These are phyloP conservation scores for Neurospora sp. DNA, from an alignment of 2,329 filamentous ascomycete species.

Conservation along the genomic window DNA sequence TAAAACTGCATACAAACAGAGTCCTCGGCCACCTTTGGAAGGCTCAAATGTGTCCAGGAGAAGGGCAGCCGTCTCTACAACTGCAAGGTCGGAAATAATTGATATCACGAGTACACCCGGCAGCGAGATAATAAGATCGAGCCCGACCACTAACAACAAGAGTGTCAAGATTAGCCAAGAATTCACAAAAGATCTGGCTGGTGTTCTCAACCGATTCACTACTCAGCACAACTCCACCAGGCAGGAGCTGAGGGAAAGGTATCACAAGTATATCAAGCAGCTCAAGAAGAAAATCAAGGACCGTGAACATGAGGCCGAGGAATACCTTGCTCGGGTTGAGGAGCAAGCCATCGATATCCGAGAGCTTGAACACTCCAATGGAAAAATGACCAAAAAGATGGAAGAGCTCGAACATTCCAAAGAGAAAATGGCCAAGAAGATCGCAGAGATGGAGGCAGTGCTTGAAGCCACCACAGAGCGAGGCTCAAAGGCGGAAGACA, in stretches of 20 bases:
- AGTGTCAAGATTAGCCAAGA: conserved; percentile 11
- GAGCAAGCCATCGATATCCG: conserved; percentile 2
- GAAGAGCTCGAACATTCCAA: conserved; percentile 7
- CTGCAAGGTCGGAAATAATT: not conserved
- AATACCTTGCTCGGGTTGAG: conserved; percentile 1
- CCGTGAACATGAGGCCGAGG: not conserved
- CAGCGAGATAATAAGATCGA: conserved; percentile 6
- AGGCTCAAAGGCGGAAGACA: conserved; percentile 25
- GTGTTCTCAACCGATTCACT: conserved; percentile 14
- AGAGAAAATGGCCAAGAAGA: conserved; percentile 7
- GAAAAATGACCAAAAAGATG: conserved; percentile 4
- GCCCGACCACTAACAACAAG: conserved; percentile 6
- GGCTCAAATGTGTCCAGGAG: conserved; percentile 11
- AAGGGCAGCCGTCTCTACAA: not conserved
- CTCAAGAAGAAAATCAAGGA: conserved; percentile 7
- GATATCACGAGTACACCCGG: conserved; percentile 7
- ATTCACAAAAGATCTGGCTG: conserved; percentile 12
- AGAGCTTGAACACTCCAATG: not conserved
- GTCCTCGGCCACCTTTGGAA: conserved; percentile 7
- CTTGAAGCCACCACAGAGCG: conserved; percentile 19
- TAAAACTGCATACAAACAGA: not conserved
- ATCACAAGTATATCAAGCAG: conserved; percentile 13
- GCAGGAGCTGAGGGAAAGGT: conserved; percentile 9
- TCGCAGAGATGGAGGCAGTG: conserved; percentile 16
- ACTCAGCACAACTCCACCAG: conserved; percentile 9